A percentile compares a stretch with the other conserved stretches of the same genome.
These are phyloP conservation scores for Fusarium praegraminearum DNA, from an alignment of 2,329 filamentous ascomycete genomes.

Conservation along the genomic window DNA sequence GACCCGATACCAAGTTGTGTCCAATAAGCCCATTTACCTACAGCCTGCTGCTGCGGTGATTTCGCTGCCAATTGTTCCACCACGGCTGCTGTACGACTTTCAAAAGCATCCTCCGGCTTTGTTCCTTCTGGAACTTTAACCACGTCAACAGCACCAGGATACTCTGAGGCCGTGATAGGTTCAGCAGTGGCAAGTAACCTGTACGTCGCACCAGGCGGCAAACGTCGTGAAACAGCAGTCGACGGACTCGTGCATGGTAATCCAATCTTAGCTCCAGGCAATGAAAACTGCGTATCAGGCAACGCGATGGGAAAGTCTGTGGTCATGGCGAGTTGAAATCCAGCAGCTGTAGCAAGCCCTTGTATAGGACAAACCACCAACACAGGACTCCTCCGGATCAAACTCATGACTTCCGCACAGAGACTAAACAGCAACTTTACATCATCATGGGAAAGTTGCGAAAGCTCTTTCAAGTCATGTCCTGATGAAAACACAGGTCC, in stretches of 20 bases:
- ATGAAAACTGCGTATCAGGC: slow-evolving; percentile 31
- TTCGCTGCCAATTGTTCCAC: slow-evolving; percentile 19
- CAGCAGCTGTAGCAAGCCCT: slow-evolving; percentile 43
- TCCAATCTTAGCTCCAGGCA: slow-evolving; percentile 42
- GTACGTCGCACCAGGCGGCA: slow-evolving; percentile 31
- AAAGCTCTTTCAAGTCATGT: slow-evolving; percentile 43
- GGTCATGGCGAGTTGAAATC: slow-evolving; percentile 44
- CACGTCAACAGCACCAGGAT: slow-evolving; percentile 37
- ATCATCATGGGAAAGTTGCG: slow-evolving; percentile 11
- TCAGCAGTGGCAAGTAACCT: slow-evolving; percentile 39
- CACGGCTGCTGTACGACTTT: slow-evolving; percentile 22
- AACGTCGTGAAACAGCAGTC: slow-evolving; percentile 37
- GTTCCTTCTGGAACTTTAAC: not conserved
- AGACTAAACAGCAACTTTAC: slow-evolving; percentile 37
- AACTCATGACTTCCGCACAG: slow-evolving; percentile 41
- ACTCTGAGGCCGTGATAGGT: slow-evolving; percentile 21
- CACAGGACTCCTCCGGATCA: slow-evolving; percentile 42
- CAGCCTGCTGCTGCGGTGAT: slow-evolving; percentile 38
- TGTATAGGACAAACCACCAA: slow-evolving; percentile 43
- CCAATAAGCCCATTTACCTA: slow-evolving; percentile 47
- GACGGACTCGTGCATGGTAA: slow-evolving; percentile 45
- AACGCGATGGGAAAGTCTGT: slow-evolving; percentile 42
- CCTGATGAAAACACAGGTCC: slow-evolving; percentile 44
- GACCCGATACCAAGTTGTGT: slow-evolving; percentile 34
- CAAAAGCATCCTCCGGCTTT: slow-evolving; percentile 4